Base-by-base conservation (phyloP, 176 grass and related monocot genomes). In the Musa schizocarpa region DNA sequence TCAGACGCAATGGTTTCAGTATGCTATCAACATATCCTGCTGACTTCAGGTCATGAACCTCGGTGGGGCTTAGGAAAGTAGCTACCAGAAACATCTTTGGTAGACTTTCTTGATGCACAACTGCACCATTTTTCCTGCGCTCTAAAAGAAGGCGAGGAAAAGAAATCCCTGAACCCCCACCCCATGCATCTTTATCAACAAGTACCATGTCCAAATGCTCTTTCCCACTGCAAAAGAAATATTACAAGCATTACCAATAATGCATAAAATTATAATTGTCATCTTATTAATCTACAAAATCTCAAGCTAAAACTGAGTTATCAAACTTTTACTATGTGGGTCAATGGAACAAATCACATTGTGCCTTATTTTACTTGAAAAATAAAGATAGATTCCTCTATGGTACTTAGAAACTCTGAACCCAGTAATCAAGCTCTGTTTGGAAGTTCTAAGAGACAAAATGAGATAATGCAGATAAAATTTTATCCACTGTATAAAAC, bases 141-240 rank as follows among this genome's bases (percentile, higher is more conserved):
- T 92, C 80, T 50, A 79, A 71, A 79, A 88, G 58, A 54, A n/a
- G 71, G 13, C 23, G 57, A 29, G 63, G 79, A 81, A 92, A 88
- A 23, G 58, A 68, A 25, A 84, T 65, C 74, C 86, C 81, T 53
- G 86, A 88, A 56, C 75, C 74, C 61, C 83, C 78, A 56, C 78
- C 78, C 81, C 89, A 92, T 69, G 83, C 89, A 73, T 92, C 86
- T 79, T 88, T 92, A 53, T 92, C 89, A 69, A 92, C 74, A 83
- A 88, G 50, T 9, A 88, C 86, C 86, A 88, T 86, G 65, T 88
- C 84, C 53, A 83, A 65, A 54, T 65, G 81, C 59, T 70, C 77
- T 62, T 68, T 84, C 59, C 78, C 81, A 65, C 75, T 82, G 63
- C 50, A 57, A 50, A 88, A 82, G 72, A 43, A 43, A 43, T 77